Percentiles rank a stretch among this genome's conserved stretches.
phyloP scores from a whole-genome alignment of 768 basidiomycete species.

The Brasilioporus rufonigricans region DNA sequence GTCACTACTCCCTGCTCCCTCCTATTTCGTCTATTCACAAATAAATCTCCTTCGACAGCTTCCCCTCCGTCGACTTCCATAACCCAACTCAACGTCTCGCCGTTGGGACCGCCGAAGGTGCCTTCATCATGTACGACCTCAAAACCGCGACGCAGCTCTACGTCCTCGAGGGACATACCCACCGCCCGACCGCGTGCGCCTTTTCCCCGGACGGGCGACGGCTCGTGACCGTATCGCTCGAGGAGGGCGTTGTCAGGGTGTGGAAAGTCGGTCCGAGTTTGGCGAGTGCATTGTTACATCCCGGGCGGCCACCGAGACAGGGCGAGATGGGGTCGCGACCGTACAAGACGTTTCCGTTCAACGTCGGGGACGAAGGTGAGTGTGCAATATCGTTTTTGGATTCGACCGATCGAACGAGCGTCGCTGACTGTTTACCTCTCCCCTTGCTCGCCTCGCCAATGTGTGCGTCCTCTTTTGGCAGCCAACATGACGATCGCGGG shows the following conservation, averaged over 20 bases:
- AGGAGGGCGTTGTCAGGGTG: conserved; percentile 79
- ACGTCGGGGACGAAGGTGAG: conserved; percentile 81
- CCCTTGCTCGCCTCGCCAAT: too few relatives aligned
- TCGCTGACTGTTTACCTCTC: not conserved
- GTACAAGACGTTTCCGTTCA: conserved; percentile 85
- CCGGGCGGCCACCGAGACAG: conserved; percentile 89
- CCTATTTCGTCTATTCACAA: not conserved
- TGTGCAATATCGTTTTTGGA: too few relatives aligned
- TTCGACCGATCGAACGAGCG: too few relatives aligned
- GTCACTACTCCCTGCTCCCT: conserved; percentile 17
- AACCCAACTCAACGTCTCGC: conserved; percentile 82
- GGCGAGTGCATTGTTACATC: conserved; percentile 77
- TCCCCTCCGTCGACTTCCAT: conserved; percentile 94
- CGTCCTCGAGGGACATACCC: conserved; percentile 89
- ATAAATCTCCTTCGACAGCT: conserved; percentile 44
- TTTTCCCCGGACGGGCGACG: conserved; percentile 94
- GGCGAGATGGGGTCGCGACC: conserved; percentile 80
- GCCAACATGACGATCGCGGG: conserved; percentile 59
- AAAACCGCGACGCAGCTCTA: conserved; percentile 95
- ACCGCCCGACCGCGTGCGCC: conserved; percentile 75
- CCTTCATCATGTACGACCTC: conserved; percentile 93
- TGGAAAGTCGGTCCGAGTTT: conserved; percentile 97
- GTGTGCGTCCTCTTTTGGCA: conserved; percentile 14
- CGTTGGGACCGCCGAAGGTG: conserved; percentile 93
- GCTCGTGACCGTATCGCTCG: conserved; percentile 82